These are phyloP conservation scores for Aphanomyces astaci DNA, from an alignment of 352 stramenopile genomes.

Conservation along the genomic window DNA sequence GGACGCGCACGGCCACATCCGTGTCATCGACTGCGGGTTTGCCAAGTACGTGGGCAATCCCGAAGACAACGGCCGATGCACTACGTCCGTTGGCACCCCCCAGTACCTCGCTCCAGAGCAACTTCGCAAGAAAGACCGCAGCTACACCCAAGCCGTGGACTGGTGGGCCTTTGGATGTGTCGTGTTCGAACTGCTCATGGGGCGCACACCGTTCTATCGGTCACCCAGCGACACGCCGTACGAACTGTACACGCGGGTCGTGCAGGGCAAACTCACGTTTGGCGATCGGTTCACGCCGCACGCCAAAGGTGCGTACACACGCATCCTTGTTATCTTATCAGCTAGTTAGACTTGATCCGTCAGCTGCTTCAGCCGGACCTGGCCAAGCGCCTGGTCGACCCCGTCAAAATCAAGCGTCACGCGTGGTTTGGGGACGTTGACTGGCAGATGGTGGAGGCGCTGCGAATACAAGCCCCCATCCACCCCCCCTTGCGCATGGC, in stretches of 20 bases:
- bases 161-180: constrained; percentile 80
- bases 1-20: constrained; percentile 52
- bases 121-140: constrained; percentile 31
- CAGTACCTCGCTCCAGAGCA: constrained; percentile 71
- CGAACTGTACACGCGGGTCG: constrained; percentile 75
- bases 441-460: constrained; percentile 42
- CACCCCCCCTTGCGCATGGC: constrained; percentile 31
- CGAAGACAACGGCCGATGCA: constrained; percentile 33
- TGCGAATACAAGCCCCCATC: constrained; percentile 43
- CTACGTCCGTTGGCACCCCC: constrained; percentile 50
- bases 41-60: constrained; percentile 32
- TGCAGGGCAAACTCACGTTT: constrained; percentile 41
- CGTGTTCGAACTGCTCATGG: constrained; percentile 71
- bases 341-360: constrained; percentile 53
- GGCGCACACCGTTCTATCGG: constrained; percentile 66
- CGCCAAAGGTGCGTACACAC: constrained; percentile 18
- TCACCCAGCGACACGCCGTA: constrained; percentile 80
- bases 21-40: constrained; percentile 67
- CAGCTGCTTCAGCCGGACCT: constrained; percentile 57
- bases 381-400: constrained; percentile 41
- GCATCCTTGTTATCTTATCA: constrained; percentile 22
- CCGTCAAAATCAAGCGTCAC: constrained; percentile 43
- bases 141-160: constrained; percentile 73
- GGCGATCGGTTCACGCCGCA: constrained; percentile 36
- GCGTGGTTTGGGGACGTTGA: constrained; percentile 59